Base-by-base conservation (phyloP, 1,284 basidiomycete species). In the Cryptococcus amylolentus region DNA sequence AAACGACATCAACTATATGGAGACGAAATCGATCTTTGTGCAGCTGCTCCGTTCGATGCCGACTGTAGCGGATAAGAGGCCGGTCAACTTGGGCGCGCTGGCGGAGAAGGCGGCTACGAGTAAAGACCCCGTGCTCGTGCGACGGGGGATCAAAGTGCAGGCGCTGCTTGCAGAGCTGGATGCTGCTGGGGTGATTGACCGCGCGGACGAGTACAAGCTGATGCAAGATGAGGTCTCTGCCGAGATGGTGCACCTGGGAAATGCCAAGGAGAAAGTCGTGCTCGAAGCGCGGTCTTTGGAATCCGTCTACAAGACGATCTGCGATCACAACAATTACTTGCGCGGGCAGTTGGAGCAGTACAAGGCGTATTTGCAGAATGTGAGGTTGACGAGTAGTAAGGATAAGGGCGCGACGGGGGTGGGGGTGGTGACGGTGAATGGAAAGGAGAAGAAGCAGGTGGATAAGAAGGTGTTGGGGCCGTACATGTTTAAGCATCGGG, bases 1-100 rank as follows among this genome's bases (percentile, higher is more conserved):
- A 56, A 92, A 89, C 72, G 96, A 99, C 78, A 95, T 99, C 84
- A 84, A 98, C 23, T 99, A 98, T 81, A 98, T 98, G 92, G 96
- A 99, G 77, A 90, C 96, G 61, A 99, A 99, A 81, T 97, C 95
- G 20, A 97, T 98, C 72, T 95, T 99, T 72, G 96, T 98, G 40
- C 92, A 97, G 75, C 85, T 98, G 47, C 86, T 99, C 54, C 92
- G 96, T 64, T 97, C 94, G 27, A 86, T 98, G 61, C 95, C 95
- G 0, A 84, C 88, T 53, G 81, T 86, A 2, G 83, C 86, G 6
- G 89, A 93, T 54, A 88, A 88, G 73, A 84, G 86, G 41, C 95
- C 95, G 0, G 89, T 97, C 71, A 87, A 95, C 71, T 83, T 99
- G 23, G 81, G 86, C n/a, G 84, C 82, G 14, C 88, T 98, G 59